Evolutionary conservation across 2,329 filamentous ascomycete species (phyloP).

Genomic region (Hymenoscyphus scutula): DNA sequence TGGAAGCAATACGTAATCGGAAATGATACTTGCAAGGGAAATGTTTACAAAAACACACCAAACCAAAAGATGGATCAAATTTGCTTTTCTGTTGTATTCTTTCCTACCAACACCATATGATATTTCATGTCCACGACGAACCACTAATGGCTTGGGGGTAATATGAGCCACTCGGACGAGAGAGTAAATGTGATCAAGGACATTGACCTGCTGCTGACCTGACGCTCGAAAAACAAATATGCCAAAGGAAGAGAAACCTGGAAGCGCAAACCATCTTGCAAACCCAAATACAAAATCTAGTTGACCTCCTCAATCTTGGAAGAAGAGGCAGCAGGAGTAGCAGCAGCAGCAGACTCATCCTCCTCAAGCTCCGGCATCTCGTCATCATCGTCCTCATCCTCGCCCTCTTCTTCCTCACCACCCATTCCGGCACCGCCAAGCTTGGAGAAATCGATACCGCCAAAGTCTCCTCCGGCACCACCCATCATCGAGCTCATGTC

Average conservation of each 20-base stretch:
- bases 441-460: constrained; percentile 93
- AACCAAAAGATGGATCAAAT: not conserved
- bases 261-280: constrained; percentile 1
- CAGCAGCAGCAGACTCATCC: constrained; percentile 40
- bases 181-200: constrained; percentile 3
- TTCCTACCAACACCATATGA: constrained; percentile 1
- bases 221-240: not conserved
- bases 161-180: not conserved
- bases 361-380: constrained; percentile 76
- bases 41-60: too few relatives aligned
- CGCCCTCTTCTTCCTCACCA: constrained; percentile 39
- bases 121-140: constrained; percentile 1
- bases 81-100: not conserved
- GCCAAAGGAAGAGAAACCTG: not conserved
- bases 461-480: constrained; percentile 64
- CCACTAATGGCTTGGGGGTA: not conserved
- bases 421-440: constrained; percentile 61
- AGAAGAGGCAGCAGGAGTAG: constrained; percentile 47
- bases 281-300: constrained; percentile 27
- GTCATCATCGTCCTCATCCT: constrained; percentile 48
- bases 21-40: too few relatives aligned
- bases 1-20: too few relatives aligned
- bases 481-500: constrained; percentile 40
- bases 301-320: constrained; percentile 40
- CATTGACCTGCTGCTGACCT: not conserved